These are phyloP conservation scores for Laetiporus sulphureus DNA, from an alignment of 1,284 basidiomycete genomes.

Conservation along the genomic window DNA sequence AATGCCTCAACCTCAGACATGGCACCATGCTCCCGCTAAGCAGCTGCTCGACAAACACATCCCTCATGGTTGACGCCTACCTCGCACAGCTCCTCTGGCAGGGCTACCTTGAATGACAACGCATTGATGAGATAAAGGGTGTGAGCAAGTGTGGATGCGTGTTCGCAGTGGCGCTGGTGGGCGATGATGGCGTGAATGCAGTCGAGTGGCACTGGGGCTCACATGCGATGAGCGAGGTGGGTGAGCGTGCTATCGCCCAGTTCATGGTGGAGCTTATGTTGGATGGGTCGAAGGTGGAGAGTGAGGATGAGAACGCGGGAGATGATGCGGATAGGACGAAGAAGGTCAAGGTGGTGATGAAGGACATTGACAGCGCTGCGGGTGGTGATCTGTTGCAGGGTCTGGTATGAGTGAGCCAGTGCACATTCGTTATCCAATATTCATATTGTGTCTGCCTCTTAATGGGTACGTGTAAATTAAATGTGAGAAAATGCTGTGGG, in stretches of 20 bases:
- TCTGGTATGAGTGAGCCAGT: conserved; percentile 18
- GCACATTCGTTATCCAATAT: too few relatives aligned
- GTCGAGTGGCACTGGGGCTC: conserved; percentile 77
- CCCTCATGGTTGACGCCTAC: conserved; percentile 47
- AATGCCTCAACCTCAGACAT: conserved; percentile 49
- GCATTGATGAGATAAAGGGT: conserved; percentile 35
- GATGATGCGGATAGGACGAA: conserved; percentile 21
- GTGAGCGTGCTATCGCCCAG: conserved; percentile 54
- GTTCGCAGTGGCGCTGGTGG: conserved; percentile 32
- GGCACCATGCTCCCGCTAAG: conserved; percentile 38
- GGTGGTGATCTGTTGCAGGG: conserved; percentile 45
- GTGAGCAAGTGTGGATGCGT: conserved; percentile 47
- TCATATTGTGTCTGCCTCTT: too few relatives aligned
- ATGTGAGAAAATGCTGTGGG: too few relatives aligned
- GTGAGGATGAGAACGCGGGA: conserved; percentile 35
- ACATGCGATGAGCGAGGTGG: conserved; percentile 68
- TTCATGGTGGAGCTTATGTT: conserved; percentile 77
- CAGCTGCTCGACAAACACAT: conserved; percentile 40
- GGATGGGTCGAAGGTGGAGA: conserved; percentile 32
- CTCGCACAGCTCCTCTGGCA: conserved; percentile 53
- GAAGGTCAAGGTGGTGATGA: conserved; percentile 39
- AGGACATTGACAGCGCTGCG: conserved; percentile 58
- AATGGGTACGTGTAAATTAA: too few relatives aligned
- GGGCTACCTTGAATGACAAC: conserved; percentile 58
- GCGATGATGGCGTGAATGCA: conserved; percentile 40